These are phyloP conservation scores for Carpinus viminea DNA, from an alignment of 306 rosid genomes.

Conservation along the genomic window DNA sequence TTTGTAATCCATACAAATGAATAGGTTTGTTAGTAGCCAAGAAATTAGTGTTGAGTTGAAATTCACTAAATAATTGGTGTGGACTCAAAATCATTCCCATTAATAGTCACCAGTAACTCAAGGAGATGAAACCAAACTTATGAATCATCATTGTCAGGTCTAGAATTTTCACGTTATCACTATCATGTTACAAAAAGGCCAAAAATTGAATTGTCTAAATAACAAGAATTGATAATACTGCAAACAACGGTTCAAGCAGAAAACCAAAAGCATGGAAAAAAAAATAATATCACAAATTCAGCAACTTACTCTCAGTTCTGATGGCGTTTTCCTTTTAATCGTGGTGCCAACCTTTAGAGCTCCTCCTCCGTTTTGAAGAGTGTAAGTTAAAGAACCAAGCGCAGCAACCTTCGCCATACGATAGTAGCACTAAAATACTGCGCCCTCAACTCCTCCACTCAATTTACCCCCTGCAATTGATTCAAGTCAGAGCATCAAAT, in stretches of 20 bases:
- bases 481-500: neutral
- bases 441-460: constrained; percentile 7
- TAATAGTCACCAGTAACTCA: neutral
- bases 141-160: neutral
- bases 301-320: constrained; percentile 59
- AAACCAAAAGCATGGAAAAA: neutral
- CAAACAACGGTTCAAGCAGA: neutral
- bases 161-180: neutral
- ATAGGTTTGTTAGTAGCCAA: neutral
- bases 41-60: neutral
- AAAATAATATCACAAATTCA: neutral
- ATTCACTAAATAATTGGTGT: neutral
- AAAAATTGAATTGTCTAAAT: neutral
- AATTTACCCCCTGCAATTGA: constrained; percentile 6
- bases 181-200: neutral
- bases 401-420: constrained; percentile 67
- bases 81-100: neutral
- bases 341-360: constrained; percentile 40
- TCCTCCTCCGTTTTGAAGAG: constrained; percentile 50
- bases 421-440: neutral
- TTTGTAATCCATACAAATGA: neutral
- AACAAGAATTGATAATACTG: neutral
- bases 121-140: neutral
- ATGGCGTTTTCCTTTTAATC: constrained; percentile 79
- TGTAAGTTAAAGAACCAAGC: constrained; percentile 50